These are phyloP conservation scores for Asterella californica DNA, from an alignment of 225 moss, liverwort and hornwort species.

Conservation along the genomic window DNA sequence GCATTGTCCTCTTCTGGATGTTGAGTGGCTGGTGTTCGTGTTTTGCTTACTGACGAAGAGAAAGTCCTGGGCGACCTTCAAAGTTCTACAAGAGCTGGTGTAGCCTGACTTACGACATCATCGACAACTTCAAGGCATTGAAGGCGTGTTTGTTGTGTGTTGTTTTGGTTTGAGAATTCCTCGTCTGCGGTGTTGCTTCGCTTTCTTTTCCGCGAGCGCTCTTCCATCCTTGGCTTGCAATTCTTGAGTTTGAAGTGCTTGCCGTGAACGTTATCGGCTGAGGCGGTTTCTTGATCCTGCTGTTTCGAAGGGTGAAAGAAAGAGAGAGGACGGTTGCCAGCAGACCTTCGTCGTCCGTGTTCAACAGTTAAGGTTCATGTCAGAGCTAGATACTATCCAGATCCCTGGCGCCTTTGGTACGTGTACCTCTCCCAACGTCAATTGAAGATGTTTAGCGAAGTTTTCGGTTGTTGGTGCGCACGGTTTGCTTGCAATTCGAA, in stretches of 20 bases:
- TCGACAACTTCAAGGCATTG: neutral
- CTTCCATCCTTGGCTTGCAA: neutral
- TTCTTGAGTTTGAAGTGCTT: neutral
- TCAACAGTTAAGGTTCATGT: slow-evolving; percentile 62
- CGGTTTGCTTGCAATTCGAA: neutral
- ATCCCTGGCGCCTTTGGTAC: slow-evolving; percentile 61
- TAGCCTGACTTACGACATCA: neutral
- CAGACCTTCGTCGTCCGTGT: slow-evolving; percentile 38
- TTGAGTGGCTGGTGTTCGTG: neutral
- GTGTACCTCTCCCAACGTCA: neutral
- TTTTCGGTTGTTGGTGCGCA: neutral
- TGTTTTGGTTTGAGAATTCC: neutral
- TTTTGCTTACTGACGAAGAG: neutral
- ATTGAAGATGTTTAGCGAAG: neutral
- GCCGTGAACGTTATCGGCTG: neutral
- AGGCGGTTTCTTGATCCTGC: slow-evolving; percentile 10
- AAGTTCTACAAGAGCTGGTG: neutral
- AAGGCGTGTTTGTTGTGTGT: neutral
- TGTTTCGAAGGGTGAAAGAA: slow-evolving; percentile 21
- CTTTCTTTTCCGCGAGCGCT: neutral
- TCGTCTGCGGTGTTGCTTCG: neutral
- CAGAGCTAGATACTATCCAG: slow-evolving; percentile 55
- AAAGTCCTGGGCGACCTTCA: neutral
- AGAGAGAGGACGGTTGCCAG: slow-evolving; percentile 29
- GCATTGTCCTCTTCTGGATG: neutral